Conservation (phyloP, 306 rosid genomes). For the Quercus dentata region DNA sequence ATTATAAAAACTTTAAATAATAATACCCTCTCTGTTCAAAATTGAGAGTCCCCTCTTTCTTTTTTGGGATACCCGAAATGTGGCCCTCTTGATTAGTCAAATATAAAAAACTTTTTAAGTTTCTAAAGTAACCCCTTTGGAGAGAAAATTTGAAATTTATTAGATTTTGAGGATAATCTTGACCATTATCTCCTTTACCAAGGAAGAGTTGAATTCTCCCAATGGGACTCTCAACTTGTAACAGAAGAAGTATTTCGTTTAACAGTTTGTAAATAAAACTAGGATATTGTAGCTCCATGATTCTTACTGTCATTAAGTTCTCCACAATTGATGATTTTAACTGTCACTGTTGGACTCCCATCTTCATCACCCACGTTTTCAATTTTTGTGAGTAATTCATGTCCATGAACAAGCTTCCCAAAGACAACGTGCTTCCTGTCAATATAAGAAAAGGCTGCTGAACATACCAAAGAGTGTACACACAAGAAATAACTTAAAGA, state of each 20-base stretch:
- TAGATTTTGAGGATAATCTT: not conserved
- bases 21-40: not conserved
- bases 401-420: slow-evolving; percentile 86
- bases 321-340: slow-evolving; percentile 85
- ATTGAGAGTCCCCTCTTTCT: not conserved
- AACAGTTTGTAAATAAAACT: not conserved
- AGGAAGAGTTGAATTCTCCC: not conserved
- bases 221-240: not conserved
- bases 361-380: slow-evolving; percentile 79
- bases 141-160: not conserved
- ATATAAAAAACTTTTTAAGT: not conserved
- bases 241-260: not conserved
- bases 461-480: not conserved
- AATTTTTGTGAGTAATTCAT: slow-evolving; percentile 61
- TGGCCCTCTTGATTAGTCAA: not conserved
- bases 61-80: not conserved
- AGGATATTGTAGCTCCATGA: not conserved
- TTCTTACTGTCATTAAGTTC: slow-evolving; percentile 72
- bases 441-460: slow-evolving; percentile 12
- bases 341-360: slow-evolving; percentile 81
- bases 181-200: not conserved
- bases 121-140: not conserved
- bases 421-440: slow-evolving; percentile 85
- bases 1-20: not conserved
- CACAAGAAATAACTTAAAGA: not conserved